Conservation (phyloP, 192 early-diverging fungal genomes). For the Funneliformis mosseae region DNA sequence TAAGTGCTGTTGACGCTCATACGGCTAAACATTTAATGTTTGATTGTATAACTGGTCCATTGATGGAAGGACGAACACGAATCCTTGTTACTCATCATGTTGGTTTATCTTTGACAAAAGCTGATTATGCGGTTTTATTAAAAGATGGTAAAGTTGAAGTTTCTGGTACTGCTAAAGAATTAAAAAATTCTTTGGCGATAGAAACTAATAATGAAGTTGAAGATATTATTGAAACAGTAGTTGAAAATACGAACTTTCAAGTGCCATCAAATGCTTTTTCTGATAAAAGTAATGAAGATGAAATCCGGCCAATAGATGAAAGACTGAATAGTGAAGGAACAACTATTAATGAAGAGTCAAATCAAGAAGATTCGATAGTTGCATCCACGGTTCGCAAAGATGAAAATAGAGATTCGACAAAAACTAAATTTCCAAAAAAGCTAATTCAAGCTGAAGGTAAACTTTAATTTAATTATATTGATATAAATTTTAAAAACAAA, state of each 20-base stretch:
- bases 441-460: conserved; percentile 41
- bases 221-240: not conserved
- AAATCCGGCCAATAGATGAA: too few species aligned
- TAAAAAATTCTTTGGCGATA: not conserved
- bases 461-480: not conserved
- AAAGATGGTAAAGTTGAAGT: conserved; percentile 41
- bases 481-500: not conserved
- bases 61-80: conserved; percentile 75
- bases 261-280: not conserved
- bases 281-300: too few species aligned
- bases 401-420: conserved; percentile 67
- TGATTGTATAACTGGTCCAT: conserved; percentile 67
- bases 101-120: conserved; percentile 36
- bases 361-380: conserved; percentile 42
- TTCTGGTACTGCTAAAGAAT: conserved; percentile 41
- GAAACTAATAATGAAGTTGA: not conserved
- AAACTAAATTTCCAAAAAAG: conserved; percentile 46
- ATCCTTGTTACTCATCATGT: conserved; percentile 91
- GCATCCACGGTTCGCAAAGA: not conserved
- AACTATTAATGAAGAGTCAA: conserved; percentile 42
- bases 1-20: conserved; percentile 94
- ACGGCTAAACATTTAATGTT: conserved; percentile 84
- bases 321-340: not conserved
- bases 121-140: conserved; percentile 19
- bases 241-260: not conserved